Conservation (phyloP, 768 basidiomycete genomes). For the Suillus subalutaceus region DNA sequence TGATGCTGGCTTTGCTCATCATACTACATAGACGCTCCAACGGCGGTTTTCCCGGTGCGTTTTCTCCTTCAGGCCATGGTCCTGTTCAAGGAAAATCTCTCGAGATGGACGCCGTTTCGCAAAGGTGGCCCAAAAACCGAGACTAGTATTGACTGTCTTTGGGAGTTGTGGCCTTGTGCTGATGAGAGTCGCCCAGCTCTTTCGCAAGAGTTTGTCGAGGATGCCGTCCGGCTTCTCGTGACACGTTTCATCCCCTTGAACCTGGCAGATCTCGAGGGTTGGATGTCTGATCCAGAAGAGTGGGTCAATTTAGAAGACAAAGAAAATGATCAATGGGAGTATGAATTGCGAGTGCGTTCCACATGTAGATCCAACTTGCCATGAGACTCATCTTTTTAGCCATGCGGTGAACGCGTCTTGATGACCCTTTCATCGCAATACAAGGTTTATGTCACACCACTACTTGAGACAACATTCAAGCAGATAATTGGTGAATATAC, state of each 20-base stretch:
- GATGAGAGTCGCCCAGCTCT: slow-evolving; percentile 46
- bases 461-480: slow-evolving; percentile 63
- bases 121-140: slow-evolving; percentile 62
- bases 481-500: slow-evolving; percentile 56
- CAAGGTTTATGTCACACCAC: slow-evolving; percentile 64
- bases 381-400: slow-evolving; percentile 45
- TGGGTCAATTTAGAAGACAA: slow-evolving; percentile 91
- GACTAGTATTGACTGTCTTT: slow-evolving; percentile 46
- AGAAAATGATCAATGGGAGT: slow-evolving; percentile 93
- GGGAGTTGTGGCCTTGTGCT: slow-evolving; percentile 10
- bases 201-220: slow-evolving; percentile 70
- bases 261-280: slow-evolving; percentile 76
- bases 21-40: slow-evolving; percentile 52
- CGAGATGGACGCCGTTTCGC: slow-evolving; percentile 72
- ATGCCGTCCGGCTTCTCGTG: slow-evolving; percentile 75
- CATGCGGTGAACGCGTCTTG: slow-evolving; percentile 92
- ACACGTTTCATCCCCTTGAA: slow-evolving; percentile 86
- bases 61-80: slow-evolving; percentile 86
- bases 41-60: slow-evolving; percentile 73
- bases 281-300: slow-evolving; percentile 91
- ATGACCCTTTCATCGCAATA: slow-evolving; percentile 78
- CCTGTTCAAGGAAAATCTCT: slow-evolving; percentile 80
- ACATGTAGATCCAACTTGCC: slow-evolving; percentile 2
- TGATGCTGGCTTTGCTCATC: not conserved
- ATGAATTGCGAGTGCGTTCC: slow-evolving; percentile 77